Conservation (phyloP, 2,329 filamentous ascomycete genomes). For the Sodiomyces alkalinus region DNA sequence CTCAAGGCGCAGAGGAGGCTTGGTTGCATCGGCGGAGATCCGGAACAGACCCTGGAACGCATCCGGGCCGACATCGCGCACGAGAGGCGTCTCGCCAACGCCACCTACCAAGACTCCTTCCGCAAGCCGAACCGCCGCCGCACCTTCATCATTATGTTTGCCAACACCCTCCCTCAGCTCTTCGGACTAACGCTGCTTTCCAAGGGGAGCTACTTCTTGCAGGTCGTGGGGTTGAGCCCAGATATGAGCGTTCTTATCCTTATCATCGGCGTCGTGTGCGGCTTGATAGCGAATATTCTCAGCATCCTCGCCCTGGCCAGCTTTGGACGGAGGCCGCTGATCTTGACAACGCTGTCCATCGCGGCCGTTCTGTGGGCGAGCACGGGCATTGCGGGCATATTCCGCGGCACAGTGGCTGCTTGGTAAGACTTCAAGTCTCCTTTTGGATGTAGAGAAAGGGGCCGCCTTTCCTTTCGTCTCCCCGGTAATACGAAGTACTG, state of each 20-base stretch:
- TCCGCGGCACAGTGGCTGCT: slow-evolving; percentile 18
- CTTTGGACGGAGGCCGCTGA: slow-evolving; percentile 23
- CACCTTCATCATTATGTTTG: slow-evolving; percentile 24
- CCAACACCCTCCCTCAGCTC: slow-evolving; percentile 24
- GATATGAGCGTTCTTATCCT: slow-evolving; percentile 23
- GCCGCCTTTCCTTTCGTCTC: slow-evolving; percentile 3
- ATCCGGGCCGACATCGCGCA: slow-evolving; percentile 33
- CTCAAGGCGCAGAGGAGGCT: slow-evolving; percentile 32
- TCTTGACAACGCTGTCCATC: slow-evolving; percentile 17
- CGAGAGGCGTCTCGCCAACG: slow-evolving; percentile 14
- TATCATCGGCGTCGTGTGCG: slow-evolving; percentile 28
- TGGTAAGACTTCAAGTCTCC: slow-evolving; percentile 19
- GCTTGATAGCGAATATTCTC: slow-evolving; percentile 25
- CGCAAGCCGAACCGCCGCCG: slow-evolving; percentile 23
- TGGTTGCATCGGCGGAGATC: slow-evolving; percentile 22
- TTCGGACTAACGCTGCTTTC: slow-evolving; percentile 29
- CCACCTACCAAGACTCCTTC: slow-evolving; percentile 28
- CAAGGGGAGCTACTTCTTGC: slow-evolving; percentile 23
- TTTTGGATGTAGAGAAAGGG: no score
- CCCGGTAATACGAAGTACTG: background rate
- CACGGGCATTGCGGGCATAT: slow-evolving; percentile 32
- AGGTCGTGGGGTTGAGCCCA: slow-evolving; percentile 19
- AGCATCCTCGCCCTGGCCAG: slow-evolving; percentile 27
- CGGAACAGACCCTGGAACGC: slow-evolving; percentile 23
- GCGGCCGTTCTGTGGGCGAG: slow-evolving; percentile 23